A percentile compares a stretch with the other conserved stretches of the same genome.
Evolutionary conservation across 805 yeast genomes (phyloP).

Genomic region (Metschnikowia continentalis): DNA sequence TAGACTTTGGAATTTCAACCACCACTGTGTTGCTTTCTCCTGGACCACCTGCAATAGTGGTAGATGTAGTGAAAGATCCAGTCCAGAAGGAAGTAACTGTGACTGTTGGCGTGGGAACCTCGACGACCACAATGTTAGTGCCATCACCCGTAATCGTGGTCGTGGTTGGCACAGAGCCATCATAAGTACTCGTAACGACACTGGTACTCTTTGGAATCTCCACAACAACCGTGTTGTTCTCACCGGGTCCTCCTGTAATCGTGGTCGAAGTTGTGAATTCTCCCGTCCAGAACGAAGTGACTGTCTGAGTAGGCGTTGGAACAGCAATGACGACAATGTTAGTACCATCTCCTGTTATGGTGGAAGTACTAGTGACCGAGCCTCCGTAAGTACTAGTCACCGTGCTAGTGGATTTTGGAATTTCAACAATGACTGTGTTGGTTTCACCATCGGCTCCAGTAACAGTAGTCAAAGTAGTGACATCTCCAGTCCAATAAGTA

Average conservation of each 20-base stretch:
- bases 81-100: constrained; percentile 10
- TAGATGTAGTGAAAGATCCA: constrained; percentile 4
- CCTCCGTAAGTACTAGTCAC: neutral
- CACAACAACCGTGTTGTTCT: no score
- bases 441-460: constrained; percentile 3
- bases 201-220: no score
- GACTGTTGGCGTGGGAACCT: constrained; percentile 3
- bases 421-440: constrained; percentile 9
- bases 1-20: constrained; percentile 5
- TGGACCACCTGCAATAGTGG: constrained; percentile 5
- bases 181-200: no score
- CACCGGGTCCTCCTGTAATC: no score
- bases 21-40: constrained; percentile 9
- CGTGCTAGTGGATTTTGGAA: constrained; percentile 10
- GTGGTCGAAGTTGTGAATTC: constrained; percentile 7
- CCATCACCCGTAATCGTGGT: constrained; percentile 2
- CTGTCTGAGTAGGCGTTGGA: constrained; percentile 10
- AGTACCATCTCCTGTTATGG: neutral
- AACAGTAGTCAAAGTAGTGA: constrained; percentile 5
- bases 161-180: neutral
- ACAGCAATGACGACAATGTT: constrained; percentile 8
- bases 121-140: constrained; percentile 17
- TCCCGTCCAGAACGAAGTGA: constrained; percentile 6
- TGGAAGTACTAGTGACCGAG: constrained; percentile 1
- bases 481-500: constrained; percentile 5